phyloP scores from a whole-genome alignment of 129 eudicot genomes.

The Oenanthe sinensis region DNA sequence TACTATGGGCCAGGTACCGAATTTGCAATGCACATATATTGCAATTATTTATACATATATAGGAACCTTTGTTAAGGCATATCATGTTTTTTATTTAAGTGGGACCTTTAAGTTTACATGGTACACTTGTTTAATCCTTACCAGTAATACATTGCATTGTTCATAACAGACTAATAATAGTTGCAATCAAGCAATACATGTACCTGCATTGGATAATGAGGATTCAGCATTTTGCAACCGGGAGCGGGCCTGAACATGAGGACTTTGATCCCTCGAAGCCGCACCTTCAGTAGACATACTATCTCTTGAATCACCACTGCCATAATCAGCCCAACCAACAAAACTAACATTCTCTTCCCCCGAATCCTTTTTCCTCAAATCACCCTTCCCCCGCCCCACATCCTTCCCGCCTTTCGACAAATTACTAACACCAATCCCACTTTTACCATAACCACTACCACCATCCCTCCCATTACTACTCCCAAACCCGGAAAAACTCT shows the following conservation, averaged over 20 bases:
- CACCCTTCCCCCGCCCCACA: slow-evolving; percentile 19
- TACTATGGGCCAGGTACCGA: neutral
- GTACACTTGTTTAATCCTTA: neutral
- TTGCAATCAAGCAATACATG: neutral
- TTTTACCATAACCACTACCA: slow-evolving; percentile 19
- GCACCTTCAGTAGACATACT: slow-evolving; percentile 46
- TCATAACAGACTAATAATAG: neutral
- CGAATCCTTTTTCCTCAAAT: slow-evolving; percentile 11
- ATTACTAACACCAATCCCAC: slow-evolving; percentile 65
- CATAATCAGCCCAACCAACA: slow-evolving; percentile 39
- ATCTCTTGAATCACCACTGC: slow-evolving; percentile 32
- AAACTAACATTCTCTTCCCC: slow-evolving; percentile 24
- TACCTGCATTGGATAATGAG: slow-evolving; percentile 76
- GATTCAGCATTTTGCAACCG: slow-evolving; percentile 59
- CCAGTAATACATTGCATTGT: neutral
- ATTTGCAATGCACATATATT: neutral
- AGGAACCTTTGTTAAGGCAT: neutral
- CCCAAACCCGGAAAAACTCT: slow-evolving; percentile 68
- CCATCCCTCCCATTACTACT: slow-evolving; percentile 16
- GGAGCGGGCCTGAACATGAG: slow-evolving; percentile 49
- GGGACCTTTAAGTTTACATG: neutral
- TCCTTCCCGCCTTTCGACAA: slow-evolving; percentile 39
- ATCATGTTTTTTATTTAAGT: neutral
- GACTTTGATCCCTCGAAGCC: slow-evolving; percentile 48
- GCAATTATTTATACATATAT: neutral